phyloP scores from a whole-genome alignment of 352 stramenopile genomes.

The Thraustochytrium striatum region DNA sequence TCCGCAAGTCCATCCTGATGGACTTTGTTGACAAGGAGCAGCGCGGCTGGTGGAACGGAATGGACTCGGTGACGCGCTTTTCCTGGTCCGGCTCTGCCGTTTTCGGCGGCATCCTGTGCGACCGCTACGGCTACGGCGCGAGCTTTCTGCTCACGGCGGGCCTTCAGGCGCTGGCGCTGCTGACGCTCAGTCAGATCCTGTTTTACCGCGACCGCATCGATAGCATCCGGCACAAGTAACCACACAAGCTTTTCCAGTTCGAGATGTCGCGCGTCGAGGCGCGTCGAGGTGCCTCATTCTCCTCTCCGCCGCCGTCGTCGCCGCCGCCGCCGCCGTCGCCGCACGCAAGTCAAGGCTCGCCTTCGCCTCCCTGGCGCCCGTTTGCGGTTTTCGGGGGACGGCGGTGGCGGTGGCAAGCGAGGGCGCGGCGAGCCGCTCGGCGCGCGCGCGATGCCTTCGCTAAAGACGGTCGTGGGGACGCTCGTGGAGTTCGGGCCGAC shows the following conservation, averaged over 20 bases:
- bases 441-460: no score
- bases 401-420: no score
- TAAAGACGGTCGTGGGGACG: constrained; percentile 9
- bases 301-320: no score
- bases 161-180: constrained; percentile 55
- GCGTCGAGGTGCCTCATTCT: no score
- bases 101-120: constrained; percentile 59
- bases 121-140: constrained; percentile 59
- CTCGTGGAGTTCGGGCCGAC: constrained; percentile 33
- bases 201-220: constrained; percentile 55
- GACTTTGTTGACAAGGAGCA: constrained; percentile 62
- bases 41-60: constrained; percentile 62
- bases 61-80: constrained; percentile 61
- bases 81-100: constrained; percentile 63
- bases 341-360: no score
- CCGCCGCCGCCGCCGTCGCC: no score
- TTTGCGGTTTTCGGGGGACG: no score
- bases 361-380: no score
- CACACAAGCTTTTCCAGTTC: no score
- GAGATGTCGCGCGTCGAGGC: no score
- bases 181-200: constrained; percentile 51
- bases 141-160: constrained; percentile 63
- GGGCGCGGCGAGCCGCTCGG: no score
- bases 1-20: constrained; percentile 61
- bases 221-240: not conserved